These are phyloP conservation scores for Paxillus ammoniavirescens DNA, from an alignment of 768 basidiomycete genomes.

Conservation along the genomic window DNA sequence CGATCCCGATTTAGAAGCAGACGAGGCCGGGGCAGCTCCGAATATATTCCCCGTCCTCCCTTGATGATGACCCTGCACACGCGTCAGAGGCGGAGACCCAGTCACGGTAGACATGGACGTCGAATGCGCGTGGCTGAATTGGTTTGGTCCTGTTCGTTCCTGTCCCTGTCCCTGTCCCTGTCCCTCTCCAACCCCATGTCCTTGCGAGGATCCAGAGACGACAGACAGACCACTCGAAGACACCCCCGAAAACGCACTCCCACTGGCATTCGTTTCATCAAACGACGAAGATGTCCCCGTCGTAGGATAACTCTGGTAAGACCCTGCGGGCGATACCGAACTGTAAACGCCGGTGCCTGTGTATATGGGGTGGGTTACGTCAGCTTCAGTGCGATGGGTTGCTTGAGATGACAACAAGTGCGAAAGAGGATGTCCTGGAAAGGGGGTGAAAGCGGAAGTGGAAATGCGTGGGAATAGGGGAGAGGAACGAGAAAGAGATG, in stretches of 20 bases:
- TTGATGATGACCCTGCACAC: background rate
- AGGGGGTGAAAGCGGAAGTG: no score
- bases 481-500: background rate
- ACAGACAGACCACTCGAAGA: conserved; percentile 7
- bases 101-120: conserved; percentile 26
- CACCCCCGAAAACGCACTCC: conserved; percentile 7
- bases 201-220: conserved; percentile 11
- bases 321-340: conserved; percentile 22
- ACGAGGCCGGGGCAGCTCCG: background rate
- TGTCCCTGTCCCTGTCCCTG: background rate
- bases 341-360: conserved; percentile 18
- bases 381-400: conserved; percentile 3
- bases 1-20: background rate
- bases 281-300: conserved; percentile 17
- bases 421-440: no score
- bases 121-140: conserved; percentile 17
- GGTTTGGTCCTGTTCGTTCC: background rate
- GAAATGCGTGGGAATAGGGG: background rate
- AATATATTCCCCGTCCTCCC: background rate
- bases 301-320: conserved; percentile 20
- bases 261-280: conserved; percentile 13
- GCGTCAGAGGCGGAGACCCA: conserved; percentile 14
- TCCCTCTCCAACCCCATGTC: background rate
- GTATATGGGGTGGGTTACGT: background rate
- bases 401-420: background rate